Percentiles rank a stretch among this genome's conserved stretches.
Conservation (phyloP, 2,329 filamentous ascomycete species). For the Parastagonospora nodorum region DNA sequence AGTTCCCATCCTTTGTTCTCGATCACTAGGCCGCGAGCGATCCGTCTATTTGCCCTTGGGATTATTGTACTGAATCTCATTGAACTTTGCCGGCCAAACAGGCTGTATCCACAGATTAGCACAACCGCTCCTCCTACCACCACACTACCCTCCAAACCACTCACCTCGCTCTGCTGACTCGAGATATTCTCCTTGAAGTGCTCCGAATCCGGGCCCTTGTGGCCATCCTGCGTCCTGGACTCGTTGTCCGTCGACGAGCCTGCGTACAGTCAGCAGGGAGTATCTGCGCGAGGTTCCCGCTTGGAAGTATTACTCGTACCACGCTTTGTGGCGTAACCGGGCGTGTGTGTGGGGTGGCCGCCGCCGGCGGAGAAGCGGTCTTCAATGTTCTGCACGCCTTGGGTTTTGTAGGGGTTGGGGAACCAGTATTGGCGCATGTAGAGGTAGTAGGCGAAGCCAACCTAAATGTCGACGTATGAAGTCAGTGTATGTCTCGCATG, state of each 20-base stretch:
- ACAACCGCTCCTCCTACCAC: not conserved
- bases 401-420: conserved; percentile 46
- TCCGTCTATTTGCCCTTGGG: conserved; percentile 40
- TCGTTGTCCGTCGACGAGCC: conserved; percentile 30
- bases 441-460: conserved; percentile 44
- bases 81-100: conserved; percentile 38
- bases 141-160: not conserved
- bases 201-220: conserved; percentile 34
- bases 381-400: conserved; percentile 41
- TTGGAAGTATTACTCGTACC: conserved; percentile 24
- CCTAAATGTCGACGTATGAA: too few relatives aligned
- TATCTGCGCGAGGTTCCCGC: not conserved
- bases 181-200: conserved; percentile 33
- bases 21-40: not conserved
- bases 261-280: conserved; percentile 8
- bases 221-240: conserved; percentile 26
- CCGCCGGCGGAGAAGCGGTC: conserved; percentile 40
- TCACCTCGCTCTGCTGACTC: conserved; percentile 32
- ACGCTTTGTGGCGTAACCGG: conserved; percentile 30
- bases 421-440: conserved; percentile 46
- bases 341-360: conserved; percentile 37
- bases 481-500: too few relatives aligned
- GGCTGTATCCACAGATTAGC: conserved; percentile 12
- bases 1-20: not conserved
- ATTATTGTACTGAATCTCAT: conserved; percentile 39